Evolutionary conservation across 495 filamentous ascomycete genomes (phyloP), one percentile per base, ranked within the genome.

Genomic region (Rostrohypoxylon terebratum): DNA sequence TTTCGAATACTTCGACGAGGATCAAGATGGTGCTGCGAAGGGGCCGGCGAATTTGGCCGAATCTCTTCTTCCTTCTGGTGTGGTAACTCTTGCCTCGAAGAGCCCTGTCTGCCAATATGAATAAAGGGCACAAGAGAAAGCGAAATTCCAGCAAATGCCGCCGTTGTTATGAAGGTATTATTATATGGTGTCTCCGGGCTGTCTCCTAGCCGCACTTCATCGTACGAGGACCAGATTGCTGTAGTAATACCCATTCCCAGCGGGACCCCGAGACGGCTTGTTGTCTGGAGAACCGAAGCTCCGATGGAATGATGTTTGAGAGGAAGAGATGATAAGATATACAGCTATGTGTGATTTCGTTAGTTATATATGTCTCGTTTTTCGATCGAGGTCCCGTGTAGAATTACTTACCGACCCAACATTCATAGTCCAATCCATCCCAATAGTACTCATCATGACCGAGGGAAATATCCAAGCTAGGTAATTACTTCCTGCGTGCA

Each of bases 341-440:
- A 71, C 28, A 71, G 75, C 66, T 76, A 59, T 23, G 5, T 76
- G 51, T 34, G 5, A 45, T 28, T 0, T 38, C 6, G 59, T 78
- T 53, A 78, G 69, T n/a, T n/a, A n/a, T 53, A 9, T 53, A 10
- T 47, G 9, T 25, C 1, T 45, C 1, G 25, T 8, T 31, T 40
- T 63, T 38, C 59, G n/a, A n/a, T 58, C 14, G 36, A 16, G n/a
- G 11, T n/a, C 3, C 2, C 23, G 3, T 7, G 31, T 31, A 33
- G 13, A 59, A 25, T 16, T 51, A 61, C 78, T 66, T 66, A 81
- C 79, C 59, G 77, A 80, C 33, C 78, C 76, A 71, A 81, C 78
- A 59, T 80, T 80, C 68, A 81, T 80, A 68, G 75, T 73, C 71
- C 78, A 81, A 72, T 81, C 79, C 63, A 79, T 79, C 23, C 79